Evolutionary conservation across 129 eudicot species (phyloP).

Genomic region (Helianthus tuberosus): DNA sequence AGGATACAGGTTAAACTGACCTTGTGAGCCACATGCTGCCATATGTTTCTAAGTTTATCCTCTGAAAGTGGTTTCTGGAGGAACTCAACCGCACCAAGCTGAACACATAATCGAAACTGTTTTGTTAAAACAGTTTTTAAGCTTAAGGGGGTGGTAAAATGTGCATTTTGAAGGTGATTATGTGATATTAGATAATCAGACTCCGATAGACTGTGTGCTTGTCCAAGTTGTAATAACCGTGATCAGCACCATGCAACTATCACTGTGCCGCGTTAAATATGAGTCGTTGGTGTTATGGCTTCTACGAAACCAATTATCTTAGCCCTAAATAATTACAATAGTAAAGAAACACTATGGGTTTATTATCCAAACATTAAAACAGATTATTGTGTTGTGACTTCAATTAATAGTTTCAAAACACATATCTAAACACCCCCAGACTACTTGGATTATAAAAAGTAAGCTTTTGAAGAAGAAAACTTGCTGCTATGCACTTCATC

Average conservation of each 20-base stretch:
- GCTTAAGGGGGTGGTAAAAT: neutral
- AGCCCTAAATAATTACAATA: neutral
- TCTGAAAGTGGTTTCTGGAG: constrained; percentile 72
- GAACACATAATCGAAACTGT: neutral
- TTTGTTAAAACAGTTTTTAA: neutral
- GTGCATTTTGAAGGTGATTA: neutral
- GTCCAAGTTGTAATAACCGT: too few relatives aligned
- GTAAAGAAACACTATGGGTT: neutral
- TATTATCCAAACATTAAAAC: neutral
- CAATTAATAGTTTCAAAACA: neutral
- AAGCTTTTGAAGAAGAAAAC: constrained; percentile 17
- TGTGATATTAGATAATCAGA: too few relatives aligned
- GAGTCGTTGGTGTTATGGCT: too few relatives aligned
- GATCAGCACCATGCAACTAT: too few relatives aligned
- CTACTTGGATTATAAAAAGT: too few relatives aligned
- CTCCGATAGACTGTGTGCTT: too few relatives aligned
- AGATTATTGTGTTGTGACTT: neutral
- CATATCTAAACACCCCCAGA: neutral
- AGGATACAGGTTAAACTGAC: constrained; percentile 26
- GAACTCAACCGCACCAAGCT: constrained; percentile 91
- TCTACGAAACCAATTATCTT: neutral
- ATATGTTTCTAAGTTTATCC: constrained; percentile 72
- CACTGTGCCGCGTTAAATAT: too few relatives aligned
- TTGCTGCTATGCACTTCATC: constrained; percentile 84
- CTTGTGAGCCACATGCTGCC: constrained; percentile 92